phyloP scores from a whole-genome alignment of 805 yeast genomes.

The Nakazawaea wyomingensis region DNA sequence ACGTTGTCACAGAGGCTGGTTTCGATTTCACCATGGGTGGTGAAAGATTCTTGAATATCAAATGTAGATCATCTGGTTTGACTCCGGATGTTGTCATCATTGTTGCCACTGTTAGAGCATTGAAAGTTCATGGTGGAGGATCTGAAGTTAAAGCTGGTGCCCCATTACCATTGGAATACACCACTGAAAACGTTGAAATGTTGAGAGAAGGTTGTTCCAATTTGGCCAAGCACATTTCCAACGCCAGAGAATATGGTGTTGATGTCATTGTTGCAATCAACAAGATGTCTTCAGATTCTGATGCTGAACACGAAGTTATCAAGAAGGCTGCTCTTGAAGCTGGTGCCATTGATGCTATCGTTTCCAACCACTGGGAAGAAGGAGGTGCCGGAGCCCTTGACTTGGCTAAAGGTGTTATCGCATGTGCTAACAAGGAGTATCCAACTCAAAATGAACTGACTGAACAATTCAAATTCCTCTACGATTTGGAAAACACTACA shows the following conservation, averaged over 20 bases:
- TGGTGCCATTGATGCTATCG: conserved; percentile 91
- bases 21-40: conserved; percentile 99
- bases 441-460: conserved; percentile 29
- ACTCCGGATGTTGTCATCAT: conserved; percentile 87
- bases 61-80: conserved; percentile 87
- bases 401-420: conserved; percentile 78
- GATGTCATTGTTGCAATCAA: conserved; percentile 96
- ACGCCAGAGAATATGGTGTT: conserved; percentile 77
- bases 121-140: conserved; percentile 96
- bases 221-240: conserved; percentile 83
- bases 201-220: conserved; percentile 79
- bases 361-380: conserved; percentile 90
- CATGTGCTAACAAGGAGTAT: conserved; percentile 49
- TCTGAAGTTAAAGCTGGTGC: conserved; percentile 95
- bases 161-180: conserved; percentile 76
- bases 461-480: conserved; percentile 56
- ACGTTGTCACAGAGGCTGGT: conserved; percentile 96
- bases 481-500: conserved; percentile 56
- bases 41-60: conserved; percentile 92
- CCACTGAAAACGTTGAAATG: conserved; percentile 73
- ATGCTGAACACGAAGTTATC: conserved; percentile 73
- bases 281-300: conserved; percentile 77
- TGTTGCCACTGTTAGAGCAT: conserved; percentile 95
- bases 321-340: conserved; percentile 77
- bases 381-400: conserved; percentile 90